A percentile compares a stretch with the other conserved stretches of the same genome.
Evolutionary conservation across 1,284 basidiomycete species (phyloP).

Genomic region (Leccinum fuscescens): DNA sequence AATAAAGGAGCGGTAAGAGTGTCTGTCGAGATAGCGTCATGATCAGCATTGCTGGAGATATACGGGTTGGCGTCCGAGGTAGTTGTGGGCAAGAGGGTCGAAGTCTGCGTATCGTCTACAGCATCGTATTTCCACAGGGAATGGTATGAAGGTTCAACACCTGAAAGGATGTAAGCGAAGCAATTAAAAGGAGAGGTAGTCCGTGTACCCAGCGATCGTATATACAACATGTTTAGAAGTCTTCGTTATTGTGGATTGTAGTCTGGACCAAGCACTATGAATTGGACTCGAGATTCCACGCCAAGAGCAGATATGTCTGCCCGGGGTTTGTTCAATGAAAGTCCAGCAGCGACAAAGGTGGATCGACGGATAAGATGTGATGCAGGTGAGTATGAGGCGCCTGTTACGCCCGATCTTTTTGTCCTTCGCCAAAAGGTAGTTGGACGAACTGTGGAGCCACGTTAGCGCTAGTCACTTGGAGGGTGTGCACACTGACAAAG

Average conservation of each 20-base stretch:
- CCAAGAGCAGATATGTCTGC: constrained; percentile 66
- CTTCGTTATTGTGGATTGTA: constrained; percentile 22
- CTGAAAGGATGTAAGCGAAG: constrained; percentile 15
- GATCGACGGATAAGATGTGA: constrained; percentile 67
- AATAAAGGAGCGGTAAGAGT: constrained; percentile 15
- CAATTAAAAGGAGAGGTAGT: not conserved
- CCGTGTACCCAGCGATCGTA: constrained; percentile 13
- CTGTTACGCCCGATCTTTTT: constrained; percentile 60
- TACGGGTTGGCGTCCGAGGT: not conserved
- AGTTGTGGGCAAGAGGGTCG: not conserved
- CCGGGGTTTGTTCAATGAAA: constrained; percentile 55
- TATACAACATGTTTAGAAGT: constrained; percentile 15
- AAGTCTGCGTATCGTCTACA: constrained; percentile 3
- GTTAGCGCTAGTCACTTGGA: not conserved
- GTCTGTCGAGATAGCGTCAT: constrained; percentile 1
- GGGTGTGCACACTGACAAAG: constrained; percentile 47
- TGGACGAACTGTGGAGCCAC: constrained; percentile 47
- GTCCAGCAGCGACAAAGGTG: constrained; percentile 70
- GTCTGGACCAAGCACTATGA: constrained; percentile 40
- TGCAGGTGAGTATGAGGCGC: constrained; percentile 64
- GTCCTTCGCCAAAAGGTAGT: constrained; percentile 74
- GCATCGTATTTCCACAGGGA: constrained; percentile 1
- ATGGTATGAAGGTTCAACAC: constrained; percentile 6
- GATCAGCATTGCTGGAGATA: not conserved
- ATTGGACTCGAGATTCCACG: constrained; percentile 57